These are phyloP conservation scores for Ciborinia camelliae DNA, from an alignment of 2,329 filamentous ascomycete species.

Conservation along the genomic window DNA sequence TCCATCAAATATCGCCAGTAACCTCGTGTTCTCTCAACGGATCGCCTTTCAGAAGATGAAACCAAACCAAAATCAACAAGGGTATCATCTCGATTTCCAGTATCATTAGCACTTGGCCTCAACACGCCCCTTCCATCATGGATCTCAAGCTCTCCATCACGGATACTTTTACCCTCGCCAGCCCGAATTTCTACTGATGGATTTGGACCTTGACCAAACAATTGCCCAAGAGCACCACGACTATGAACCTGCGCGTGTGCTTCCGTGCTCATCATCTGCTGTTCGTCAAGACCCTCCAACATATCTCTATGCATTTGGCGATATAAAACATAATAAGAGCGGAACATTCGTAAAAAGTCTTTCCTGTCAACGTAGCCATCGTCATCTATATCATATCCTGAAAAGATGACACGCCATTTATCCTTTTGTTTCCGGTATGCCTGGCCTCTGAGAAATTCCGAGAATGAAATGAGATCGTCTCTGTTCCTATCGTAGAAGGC, in stretches of 20 bases:
- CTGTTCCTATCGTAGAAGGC: conserved; percentile 91
- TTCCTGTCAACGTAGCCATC: conserved; percentile 82
- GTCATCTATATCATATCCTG: conserved; percentile 85
- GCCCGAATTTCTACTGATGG: conserved; percentile 55
- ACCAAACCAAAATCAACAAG: conserved; percentile 41
- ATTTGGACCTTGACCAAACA: conserved; percentile 55
- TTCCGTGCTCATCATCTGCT: conserved; percentile 70
- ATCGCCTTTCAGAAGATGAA: neutral
- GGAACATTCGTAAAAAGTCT: conserved; percentile 88
- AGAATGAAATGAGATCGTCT: conserved; percentile 85
- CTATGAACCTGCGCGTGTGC: conserved; percentile 73
- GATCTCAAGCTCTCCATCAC: conserved; percentile 64
- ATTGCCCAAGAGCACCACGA: conserved; percentile 66
- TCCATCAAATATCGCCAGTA: conserved; percentile 35
- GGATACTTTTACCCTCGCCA: conserved; percentile 63
- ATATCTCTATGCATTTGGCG: conserved; percentile 87
- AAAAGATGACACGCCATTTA: conserved; percentile 71
- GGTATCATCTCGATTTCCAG: conserved; percentile 57
- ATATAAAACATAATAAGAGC: conserved; percentile 87
- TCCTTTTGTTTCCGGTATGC: conserved; percentile 67
- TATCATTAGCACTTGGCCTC: conserved; percentile 58
- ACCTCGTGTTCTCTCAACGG: conserved; percentile 15
- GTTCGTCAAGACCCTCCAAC: conserved; percentile 72
- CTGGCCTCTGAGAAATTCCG: conserved; percentile 84
- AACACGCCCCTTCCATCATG: conserved; percentile 58